Conservation (phyloP, 1,139 yeast species). For the Entelexis sorbosivorans region DNA sequence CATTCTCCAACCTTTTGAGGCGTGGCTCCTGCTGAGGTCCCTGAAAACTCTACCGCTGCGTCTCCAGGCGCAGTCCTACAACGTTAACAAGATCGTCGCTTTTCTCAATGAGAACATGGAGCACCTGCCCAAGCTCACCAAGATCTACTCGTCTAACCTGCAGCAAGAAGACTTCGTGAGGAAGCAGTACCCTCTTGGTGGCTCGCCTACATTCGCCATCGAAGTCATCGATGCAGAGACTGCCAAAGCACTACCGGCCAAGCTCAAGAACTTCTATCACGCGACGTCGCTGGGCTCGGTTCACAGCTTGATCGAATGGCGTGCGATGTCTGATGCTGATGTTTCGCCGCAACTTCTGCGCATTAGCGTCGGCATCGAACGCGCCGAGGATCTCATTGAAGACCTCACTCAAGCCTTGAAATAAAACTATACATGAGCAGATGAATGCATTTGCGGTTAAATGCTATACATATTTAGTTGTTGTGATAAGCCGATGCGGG, state of each 20-base stretch:
- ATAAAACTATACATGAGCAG: conserved; percentile 32
- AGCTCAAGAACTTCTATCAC: conserved; percentile 62
- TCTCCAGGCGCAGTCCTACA: conserved; percentile 51
- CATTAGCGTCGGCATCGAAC: conserved; percentile 70
- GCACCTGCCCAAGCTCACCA: conserved; percentile 40
- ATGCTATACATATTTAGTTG: too few species aligned
- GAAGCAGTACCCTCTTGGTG: conserved; percentile 54
- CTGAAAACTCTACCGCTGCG: conserved; percentile 68
- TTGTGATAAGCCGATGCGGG: too few species aligned
- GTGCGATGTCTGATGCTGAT: conserved; percentile 57
- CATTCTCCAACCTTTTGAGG: conserved; percentile 64
- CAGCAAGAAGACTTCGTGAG: conserved; percentile 56
- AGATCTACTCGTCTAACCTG: conserved; percentile 60
- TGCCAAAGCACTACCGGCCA: conserved; percentile 58
- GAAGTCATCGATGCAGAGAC: conserved; percentile 40
- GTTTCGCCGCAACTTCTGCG: conserved; percentile 53
- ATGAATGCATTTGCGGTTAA: neutral
- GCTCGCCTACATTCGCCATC: conserved; percentile 68
- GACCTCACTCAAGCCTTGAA: conserved; percentile 47
- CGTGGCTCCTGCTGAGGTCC: conserved; percentile 62
- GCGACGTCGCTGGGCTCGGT: conserved; percentile 94
- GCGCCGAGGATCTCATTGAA: conserved; percentile 55
- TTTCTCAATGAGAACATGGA: conserved; percentile 42
- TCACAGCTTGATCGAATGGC: conserved; percentile 85
- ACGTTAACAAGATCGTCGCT: conserved; percentile 50